These are phyloP conservation scores for Lentinula lateritia DNA, from an alignment of 768 basidiomycete genomes.

Conservation along the genomic window DNA sequence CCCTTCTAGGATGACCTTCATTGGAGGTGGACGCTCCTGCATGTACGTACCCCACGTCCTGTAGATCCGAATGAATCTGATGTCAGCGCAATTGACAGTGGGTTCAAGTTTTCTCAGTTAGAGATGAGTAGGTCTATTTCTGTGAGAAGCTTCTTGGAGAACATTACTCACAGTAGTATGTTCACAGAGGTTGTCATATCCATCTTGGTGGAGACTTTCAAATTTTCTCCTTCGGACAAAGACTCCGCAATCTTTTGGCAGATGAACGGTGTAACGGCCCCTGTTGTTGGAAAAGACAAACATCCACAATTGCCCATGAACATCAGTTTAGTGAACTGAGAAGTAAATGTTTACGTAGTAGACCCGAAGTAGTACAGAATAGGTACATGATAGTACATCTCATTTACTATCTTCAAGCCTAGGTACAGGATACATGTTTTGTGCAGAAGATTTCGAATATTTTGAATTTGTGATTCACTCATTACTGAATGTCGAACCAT, in stretches of 20 bases:
- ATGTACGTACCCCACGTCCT: slow-evolving; percentile 18
- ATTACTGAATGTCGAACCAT: too few species aligned
- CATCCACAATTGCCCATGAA: slow-evolving; percentile 5
- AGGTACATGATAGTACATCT: too few species aligned
- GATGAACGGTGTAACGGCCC: slow-evolving; percentile 1
- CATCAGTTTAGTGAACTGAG: background rate
- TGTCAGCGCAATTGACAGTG: background rate
- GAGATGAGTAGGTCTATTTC: slow-evolving; percentile 1
- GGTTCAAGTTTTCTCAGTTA: slow-evolving; percentile 3
- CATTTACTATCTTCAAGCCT: too few species aligned
- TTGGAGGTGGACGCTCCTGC: slow-evolving; percentile 34
- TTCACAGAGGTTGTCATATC: slow-evolving; percentile 3
- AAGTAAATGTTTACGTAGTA: too few species aligned
- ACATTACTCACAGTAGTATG: background rate
- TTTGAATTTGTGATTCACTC: too few species aligned
- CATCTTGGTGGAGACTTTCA: background rate
- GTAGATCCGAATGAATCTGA: background rate
- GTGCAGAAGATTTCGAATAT: too few species aligned
- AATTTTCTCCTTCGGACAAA: background rate
- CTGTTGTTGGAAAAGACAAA: background rate
- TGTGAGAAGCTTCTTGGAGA: background rate
- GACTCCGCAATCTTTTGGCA: background rate
- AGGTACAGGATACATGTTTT: too few species aligned
- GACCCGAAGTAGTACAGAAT: too few species aligned
- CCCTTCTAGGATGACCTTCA: slow-evolving; percentile 34